phyloP scores from a whole-genome alignment of 129 eudicot genomes.

The Flaveria ramosissima region DNA sequence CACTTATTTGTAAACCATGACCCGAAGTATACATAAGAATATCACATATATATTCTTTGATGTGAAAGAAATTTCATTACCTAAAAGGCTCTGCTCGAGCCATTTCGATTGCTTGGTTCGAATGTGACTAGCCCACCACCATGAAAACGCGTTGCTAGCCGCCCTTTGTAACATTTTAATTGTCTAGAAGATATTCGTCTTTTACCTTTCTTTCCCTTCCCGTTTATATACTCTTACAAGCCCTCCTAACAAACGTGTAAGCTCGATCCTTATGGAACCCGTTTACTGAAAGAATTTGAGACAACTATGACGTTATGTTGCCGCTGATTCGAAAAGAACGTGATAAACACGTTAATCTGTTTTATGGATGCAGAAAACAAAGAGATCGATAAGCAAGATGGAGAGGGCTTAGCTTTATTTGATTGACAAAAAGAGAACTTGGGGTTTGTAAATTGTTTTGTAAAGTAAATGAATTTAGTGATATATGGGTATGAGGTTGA shows the following conservation, averaged over 20 bases:
- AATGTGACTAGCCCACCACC: conserved; percentile 78
- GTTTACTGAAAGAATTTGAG: background rate
- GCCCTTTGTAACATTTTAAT: conserved; percentile 60
- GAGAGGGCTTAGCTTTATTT: conserved; percentile 9
- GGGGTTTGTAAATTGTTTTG: conserved; percentile 21
- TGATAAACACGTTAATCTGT: background rate
- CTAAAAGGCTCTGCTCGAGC: conserved; percentile 60
- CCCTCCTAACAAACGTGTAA: conserved; percentile 1
- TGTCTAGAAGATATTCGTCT: conserved; percentile 17
- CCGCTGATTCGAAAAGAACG: background rate
- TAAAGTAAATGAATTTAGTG: conserved; percentile 17
- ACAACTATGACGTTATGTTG: background rate
- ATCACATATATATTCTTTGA: background rate
- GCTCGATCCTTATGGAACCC: background rate
- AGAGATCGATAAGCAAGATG: background rate
- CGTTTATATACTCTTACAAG: background rate
- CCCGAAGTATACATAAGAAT: background rate
- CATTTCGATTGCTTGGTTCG: conserved; percentile 67
- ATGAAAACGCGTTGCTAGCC: conserved; percentile 62
- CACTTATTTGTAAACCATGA: background rate
- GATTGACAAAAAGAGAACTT: background rate
- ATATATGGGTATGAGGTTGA: conserved; percentile 31
- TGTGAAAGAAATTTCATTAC: conserved; percentile 3
- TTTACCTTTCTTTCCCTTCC: background rate
- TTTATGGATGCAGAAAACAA: background rate